Base-by-base conservation (phyloP, 345 rosid genomes). In the Gossypium sturtianum region DNA sequence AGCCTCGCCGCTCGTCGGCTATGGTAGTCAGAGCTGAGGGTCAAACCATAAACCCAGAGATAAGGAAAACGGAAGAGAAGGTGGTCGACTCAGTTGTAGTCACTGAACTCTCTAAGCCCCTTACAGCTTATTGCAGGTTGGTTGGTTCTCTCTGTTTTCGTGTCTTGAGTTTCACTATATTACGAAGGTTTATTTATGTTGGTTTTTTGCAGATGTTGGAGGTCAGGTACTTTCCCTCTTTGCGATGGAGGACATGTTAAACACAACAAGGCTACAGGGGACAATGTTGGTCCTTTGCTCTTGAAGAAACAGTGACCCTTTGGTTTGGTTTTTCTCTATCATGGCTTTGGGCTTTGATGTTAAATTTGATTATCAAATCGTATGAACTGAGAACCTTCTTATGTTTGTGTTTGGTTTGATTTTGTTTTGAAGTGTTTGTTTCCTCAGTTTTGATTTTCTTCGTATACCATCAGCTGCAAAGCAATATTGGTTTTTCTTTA, bases 181-280 rank as follows among this genome's bases (percentile, higher is more conserved):
- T 1, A 1, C 25, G 20, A 65, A 16, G 2, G 0, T 43, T 44
- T 56, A 22, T 23, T 64, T 3, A n/a, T 0, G 49, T 25, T 53
- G 17, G 59, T 8, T 29, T 73, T 48, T 56, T 53, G 71, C 77
- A 94, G 97, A 76, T 94, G 97, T 77, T 92, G 98, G 97, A 87
- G 95, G 80, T 94, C 98, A 2, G 91, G 91, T 76, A 90, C 95
- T 13, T 92, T 92, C 69, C 98, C 97, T 12, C 70, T 92, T 22
- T 94, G 97, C 75, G 98, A 92, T 82, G 98, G 98, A 68, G 75
- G 87, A 59, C 98, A 94, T 80, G 91, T 87, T 72, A 94, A 94
- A 89, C 98, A 94, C 84, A 94, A 94, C 89, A 92, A 89, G 72
- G 98, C 92, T 57, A 89, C 91, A 7, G 98, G 98, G 22, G 98